Base-by-base conservation (phyloP, 805 yeast species). In the Hanseniaspora nectarophila region DNA sequence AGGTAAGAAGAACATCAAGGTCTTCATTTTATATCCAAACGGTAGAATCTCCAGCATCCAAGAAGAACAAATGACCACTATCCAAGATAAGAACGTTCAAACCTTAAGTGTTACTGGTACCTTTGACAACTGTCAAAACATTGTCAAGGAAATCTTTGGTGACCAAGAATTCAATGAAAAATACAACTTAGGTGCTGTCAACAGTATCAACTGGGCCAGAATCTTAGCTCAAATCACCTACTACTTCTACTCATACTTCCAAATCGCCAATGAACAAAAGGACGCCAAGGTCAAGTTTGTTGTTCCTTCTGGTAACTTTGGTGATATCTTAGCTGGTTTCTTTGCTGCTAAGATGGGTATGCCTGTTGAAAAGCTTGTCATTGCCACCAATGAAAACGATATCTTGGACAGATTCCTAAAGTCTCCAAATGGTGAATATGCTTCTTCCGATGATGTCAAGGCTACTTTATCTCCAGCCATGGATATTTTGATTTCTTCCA, bases 131-230 rank as follows among this genome's bases (percentile, higher is more conserved):
- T 92, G 99, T 70, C 99, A 92, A 72, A 96, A 87, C 63, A 79
- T 89, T 54, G 97, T 92, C 56, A 92, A 92, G 70, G 84, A 82
- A 63, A 81, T 90, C 56, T 92, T 92, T 67, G 92, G 90, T 56
- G 98, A 92, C 67, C 70, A 66, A 50, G 87, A 82, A 57, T 92
- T 92, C 74, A 92, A 92, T 70, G 76, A 75, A 58, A 82, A 80
- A 66, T 85, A 89, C 71, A 96, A 89, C 63, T 83, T 92, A 54
- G 98, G 97, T 60, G 98, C 98, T 16, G 95, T 92, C 56, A 92
- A 92, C 72, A 89, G 97, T 45, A 92, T 92, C 67, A 92, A 92
- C 75, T 92, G 98, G 98, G 97, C 98, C 8, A 81, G 98, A 71
- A 92, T 92, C 59, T 76, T 92, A 61, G 97, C 98, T 39, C 98